Evolutionary conservation across 305 asterid genomes (phyloP).

Genomic region (Rubia peregrina): DNA sequence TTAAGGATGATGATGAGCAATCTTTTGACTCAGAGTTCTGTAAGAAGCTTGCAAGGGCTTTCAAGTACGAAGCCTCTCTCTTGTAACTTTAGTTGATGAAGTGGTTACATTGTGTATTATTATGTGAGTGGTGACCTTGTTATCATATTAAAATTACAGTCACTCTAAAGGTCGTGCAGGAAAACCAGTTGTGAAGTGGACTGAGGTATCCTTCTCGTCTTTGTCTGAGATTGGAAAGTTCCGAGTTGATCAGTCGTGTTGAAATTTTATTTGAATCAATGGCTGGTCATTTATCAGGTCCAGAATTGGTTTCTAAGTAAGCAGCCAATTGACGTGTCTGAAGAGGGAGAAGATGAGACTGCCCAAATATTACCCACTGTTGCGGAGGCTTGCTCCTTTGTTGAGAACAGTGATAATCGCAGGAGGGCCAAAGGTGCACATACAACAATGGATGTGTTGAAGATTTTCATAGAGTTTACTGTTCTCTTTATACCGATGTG

Average conservation of each 20-base stretch:
- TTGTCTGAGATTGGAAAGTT: slow-evolving; percentile 10
- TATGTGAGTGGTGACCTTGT: not conserved
- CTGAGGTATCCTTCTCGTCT: slow-evolving; percentile 39
- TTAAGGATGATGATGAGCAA: slow-evolving; percentile 31
- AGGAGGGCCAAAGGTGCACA: slow-evolving; percentile 24
- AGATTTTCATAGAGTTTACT: not conserved
- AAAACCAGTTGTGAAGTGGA: slow-evolving; percentile 65
- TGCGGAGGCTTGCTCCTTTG: slow-evolving; percentile 4
- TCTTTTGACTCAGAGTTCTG: slow-evolving; percentile 39
- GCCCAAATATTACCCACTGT: slow-evolving; percentile 22
- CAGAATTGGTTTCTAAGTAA: too few relatives aligned
- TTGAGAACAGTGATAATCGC: not conserved
- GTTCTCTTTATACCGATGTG: not conserved
- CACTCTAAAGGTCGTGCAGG: slow-evolving; percentile 65
- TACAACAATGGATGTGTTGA: not conserved
- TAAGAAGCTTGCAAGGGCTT: slow-evolving; percentile 56
- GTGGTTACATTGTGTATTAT: not conserved
- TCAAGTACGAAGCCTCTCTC: slow-evolving; percentile 45
- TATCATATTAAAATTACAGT: slow-evolving; percentile 33
- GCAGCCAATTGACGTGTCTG: too few relatives aligned
- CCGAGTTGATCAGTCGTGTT: not conserved
- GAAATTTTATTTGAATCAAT: slow-evolving; percentile 17
- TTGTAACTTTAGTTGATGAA: slow-evolving; percentile 13
- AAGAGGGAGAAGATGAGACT: not conserved
- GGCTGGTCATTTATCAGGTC: too few relatives aligned